A percentile compares a stretch with the other conserved stretches of the same genome.
These are phyloP conservation scores for Echeveria elegans DNA, from an alignment of 164 flowering plant genomes.

Conservation along the genomic window DNA sequence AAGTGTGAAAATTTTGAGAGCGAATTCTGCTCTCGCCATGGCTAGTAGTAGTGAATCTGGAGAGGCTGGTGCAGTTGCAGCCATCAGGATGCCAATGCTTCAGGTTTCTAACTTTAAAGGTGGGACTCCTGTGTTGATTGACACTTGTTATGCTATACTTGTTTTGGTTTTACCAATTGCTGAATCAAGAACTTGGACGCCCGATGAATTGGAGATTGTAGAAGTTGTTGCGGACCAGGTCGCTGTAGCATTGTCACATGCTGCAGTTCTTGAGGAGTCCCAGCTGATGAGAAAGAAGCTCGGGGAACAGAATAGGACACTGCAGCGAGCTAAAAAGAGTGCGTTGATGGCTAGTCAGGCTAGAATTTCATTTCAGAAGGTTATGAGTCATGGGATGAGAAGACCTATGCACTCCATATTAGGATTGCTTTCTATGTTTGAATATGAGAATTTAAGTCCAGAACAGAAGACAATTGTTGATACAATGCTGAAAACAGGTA, in stretches of 20 bases:
- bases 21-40: slow-evolving; percentile 26
- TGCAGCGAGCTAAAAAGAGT: slow-evolving; percentile 35
- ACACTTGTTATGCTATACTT: slow-evolving; percentile 35
- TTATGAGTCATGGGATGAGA: slow-evolving; percentile 54
- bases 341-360: slow-evolving; percentile 61
- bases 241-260: slow-evolving; percentile 73
- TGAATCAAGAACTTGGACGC: slow-evolving; percentile 23
- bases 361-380: slow-evolving; percentile 39
- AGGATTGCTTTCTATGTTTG: slow-evolving; percentile 44
- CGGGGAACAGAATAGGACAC: slow-evolving; percentile 37
- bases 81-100: slow-evolving; percentile 40
- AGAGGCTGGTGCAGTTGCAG: slow-evolving; percentile 31
- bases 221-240: slow-evolving; percentile 69
- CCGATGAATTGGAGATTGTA: slow-evolving; percentile 44
- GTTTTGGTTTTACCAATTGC: slow-evolving; percentile 47
- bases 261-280: slow-evolving; percentile 60
- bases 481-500: slow-evolving; percentile 38
- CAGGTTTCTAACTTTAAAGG: slow-evolving; percentile 38
- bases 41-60: slow-evolving; percentile 25
- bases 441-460: slow-evolving; percentile 22
- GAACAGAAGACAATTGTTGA: slow-evolving; percentile 35
- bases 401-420: slow-evolving; percentile 43
- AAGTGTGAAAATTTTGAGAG: slow-evolving; percentile 24
- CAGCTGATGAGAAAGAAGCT: slow-evolving; percentile 42
- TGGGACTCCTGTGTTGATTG: slow-evolving; percentile 30